A percentile compares a stretch with the other conserved stretches of the same genome.
Evolutionary conservation across 169 alveolate species (phyloP).

Genomic region (Eimeria brunetti): DNA sequence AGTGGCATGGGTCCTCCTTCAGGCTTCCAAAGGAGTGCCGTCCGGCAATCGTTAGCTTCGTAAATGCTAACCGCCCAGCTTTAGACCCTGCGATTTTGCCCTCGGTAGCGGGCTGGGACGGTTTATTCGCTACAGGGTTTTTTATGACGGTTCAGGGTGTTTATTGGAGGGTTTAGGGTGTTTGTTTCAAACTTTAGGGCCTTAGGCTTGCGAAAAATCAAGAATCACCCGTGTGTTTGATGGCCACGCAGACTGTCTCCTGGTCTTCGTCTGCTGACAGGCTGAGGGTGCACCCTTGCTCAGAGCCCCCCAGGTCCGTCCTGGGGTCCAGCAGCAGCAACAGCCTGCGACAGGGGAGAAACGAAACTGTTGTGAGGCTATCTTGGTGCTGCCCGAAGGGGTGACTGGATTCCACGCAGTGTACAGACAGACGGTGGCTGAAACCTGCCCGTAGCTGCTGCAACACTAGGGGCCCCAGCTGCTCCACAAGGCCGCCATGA

Average conservation of each 20-base stretch:
- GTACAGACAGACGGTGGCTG: constrained; percentile 62
- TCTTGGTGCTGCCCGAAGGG: constrained; percentile 78
- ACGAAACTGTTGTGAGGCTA: constrained; percentile 36
- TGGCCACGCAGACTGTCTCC: constrained; percentile 12
- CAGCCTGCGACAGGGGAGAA: constrained; percentile 76
- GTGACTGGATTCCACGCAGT: constrained; percentile 77
- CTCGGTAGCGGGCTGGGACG: background rate
- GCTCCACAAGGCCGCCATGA: constrained; percentile 13
- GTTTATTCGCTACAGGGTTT: too few relatives aligned
- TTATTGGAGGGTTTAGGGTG: background rate
- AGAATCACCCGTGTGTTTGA: constrained; percentile 37
- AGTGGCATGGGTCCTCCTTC: background rate
- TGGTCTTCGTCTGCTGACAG: constrained; percentile 60
- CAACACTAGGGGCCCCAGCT: constrained; percentile 43
- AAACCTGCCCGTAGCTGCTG: constrained; percentile 50
- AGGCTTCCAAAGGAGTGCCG: background rate
- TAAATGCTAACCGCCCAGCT: background rate
- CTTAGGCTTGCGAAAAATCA: background rate
- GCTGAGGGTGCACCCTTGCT: constrained; percentile 63
- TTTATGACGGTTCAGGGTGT: background rate
- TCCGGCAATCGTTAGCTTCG: background rate
- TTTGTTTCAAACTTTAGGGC: background rate
- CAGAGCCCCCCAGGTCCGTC: constrained; percentile 79
- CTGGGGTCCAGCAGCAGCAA: constrained; percentile 82
- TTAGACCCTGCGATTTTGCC: too few relatives aligned